These are phyloP conservation scores for Phymatotrichopsis omnivora DNA, from an alignment of 2,329 filamentous ascomycete species.

Conservation along the genomic window DNA sequence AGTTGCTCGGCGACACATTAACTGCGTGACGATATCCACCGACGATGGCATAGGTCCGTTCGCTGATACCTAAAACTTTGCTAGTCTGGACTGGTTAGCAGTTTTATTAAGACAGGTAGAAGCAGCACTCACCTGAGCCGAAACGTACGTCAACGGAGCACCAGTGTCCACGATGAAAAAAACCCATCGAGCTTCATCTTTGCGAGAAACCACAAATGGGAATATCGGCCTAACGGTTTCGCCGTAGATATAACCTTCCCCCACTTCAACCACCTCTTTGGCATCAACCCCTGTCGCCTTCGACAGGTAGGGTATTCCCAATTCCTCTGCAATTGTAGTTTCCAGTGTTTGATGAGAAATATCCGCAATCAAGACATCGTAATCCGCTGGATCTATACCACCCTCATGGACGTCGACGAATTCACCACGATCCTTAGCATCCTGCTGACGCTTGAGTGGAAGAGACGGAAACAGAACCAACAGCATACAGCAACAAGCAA, in stretches of 20 bases:
- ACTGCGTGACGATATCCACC: conserved; percentile 11
- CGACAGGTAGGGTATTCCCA: conserved; percentile 13
- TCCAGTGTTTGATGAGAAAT: conserved; percentile 1
- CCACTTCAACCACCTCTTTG: conserved; percentile 10
- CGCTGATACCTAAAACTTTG: conserved; percentile 1
- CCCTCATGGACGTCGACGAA: conserved; percentile 16
- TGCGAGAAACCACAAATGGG: conserved; percentile 1
- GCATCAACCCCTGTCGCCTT: conserved; percentile 8
- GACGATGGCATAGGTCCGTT: conserved; percentile 7
- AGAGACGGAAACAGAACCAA: too few relatives aligned
- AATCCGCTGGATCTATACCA: conserved; percentile 11
- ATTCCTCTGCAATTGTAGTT: conserved; percentile 14
- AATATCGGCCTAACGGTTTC: background rate
- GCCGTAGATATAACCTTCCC: background rate
- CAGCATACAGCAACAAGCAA: too few relatives aligned
- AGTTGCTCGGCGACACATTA: conserved; percentile 7
- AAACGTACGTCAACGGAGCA: conserved; percentile 13
- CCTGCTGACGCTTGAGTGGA: conserved; percentile 11
- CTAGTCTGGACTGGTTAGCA: conserved; percentile 4
- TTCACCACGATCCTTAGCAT: conserved; percentile 8
- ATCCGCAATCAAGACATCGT: conserved; percentile 12
- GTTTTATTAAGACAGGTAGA: background rate
- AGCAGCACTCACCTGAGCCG: conserved; percentile 4
- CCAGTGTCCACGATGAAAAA: conserved; percentile 12
- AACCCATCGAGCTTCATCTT: conserved; percentile 3